Percentiles rank a stretch among this genome's conserved stretches.
These are phyloP conservation scores for Taphrina flavorubra DNA, from an alignment of 1,139 yeast genomes.

Conservation along the genomic window DNA sequence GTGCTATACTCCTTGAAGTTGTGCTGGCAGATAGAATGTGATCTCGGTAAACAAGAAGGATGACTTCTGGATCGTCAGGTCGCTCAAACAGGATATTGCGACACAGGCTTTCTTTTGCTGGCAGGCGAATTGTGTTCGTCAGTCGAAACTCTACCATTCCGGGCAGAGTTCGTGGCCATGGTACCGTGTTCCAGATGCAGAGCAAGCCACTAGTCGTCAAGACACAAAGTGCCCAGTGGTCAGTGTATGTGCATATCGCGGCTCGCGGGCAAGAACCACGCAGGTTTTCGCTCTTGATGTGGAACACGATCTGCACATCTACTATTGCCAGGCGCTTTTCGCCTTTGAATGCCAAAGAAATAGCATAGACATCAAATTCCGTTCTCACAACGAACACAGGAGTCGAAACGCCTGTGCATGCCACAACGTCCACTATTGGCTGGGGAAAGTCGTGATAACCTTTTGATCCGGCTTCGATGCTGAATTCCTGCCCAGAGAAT, in stretches of 20 bases:
- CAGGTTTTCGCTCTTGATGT: background rate
- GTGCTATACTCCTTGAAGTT: background rate
- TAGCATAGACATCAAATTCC: background rate
- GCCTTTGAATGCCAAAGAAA: conserved; percentile 9
- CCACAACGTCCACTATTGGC: background rate
- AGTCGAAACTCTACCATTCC: background rate
- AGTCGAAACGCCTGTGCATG: conserved; percentile 3
- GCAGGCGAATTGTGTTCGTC: background rate
- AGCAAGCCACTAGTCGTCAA: background rate
- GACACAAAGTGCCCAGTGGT: background rate
- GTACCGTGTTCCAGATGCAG: conserved; percentile 3
- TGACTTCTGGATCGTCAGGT: background rate
- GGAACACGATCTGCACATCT: background rate
- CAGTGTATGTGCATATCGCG: background rate
- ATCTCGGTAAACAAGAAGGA: background rate
- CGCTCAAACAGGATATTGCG: background rate
- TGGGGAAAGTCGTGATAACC: background rate
- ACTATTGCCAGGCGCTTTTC: background rate
- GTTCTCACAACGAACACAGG: conserved; percentile 12
- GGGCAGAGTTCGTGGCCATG: conserved; percentile 1
- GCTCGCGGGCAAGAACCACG: background rate
- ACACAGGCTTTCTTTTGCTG: background rate
- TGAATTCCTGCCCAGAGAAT: background rate
- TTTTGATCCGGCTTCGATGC: background rate
- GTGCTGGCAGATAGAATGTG: background rate